Base-by-base conservation (phyloP, 768 basidiomycete species). In the Clavulina sp. region DNA sequence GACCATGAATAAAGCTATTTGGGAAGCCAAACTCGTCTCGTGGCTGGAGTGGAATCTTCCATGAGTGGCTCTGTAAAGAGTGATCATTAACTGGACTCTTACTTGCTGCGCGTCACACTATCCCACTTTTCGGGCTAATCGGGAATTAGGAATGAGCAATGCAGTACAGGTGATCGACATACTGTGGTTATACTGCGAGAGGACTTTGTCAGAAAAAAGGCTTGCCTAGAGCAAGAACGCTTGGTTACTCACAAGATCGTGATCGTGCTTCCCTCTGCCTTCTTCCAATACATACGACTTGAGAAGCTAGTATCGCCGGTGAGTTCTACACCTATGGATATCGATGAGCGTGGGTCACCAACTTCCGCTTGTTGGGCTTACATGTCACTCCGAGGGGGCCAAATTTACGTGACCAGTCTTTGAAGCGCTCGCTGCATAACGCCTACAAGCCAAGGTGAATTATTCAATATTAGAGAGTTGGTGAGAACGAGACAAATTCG, bases 121-220 rank as follows among this genome's bases (percentile, higher is more conserved):
- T 97, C 93, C 83, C 88, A 92, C 65, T 99, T 99, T 66, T 99
- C 93, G 2, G 84, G 86, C 83, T 89, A 58, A 30, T 55, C 59
- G 32, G 59, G 43, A 16, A 46, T 16, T 55, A 33, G 49, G 52
- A 24, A 58, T 52, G 24, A 24, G 49, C 49, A 31, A 41, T 13
- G 9, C 13, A 38, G 36, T 26, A 9, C 9, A 9, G 43, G 43
- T 46, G 13, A 1, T 30, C 33, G 28, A 46, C 69, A 65, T 61
- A 85, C 86, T 46, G 87, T 91, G 21, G 86, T 84, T 44, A 91
- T 74, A 52, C 82, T 85, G 28, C 19, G 30, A 6, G 43, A 1
- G 19, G 41, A 30, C 24, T n/a, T n/a, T n/a, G n/a, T n/a, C n/a
- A 44, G 4, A 23, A 23, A 31, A 21, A 41, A 21, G 2, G 33